Percentiles rank a stretch among this genome's conserved stretches.
These are phyloP conservation scores for Annulohypoxylon nitens DNA, from an alignment of 495 filamentous ascomycete species.

Conservation along the genomic window DNA sequence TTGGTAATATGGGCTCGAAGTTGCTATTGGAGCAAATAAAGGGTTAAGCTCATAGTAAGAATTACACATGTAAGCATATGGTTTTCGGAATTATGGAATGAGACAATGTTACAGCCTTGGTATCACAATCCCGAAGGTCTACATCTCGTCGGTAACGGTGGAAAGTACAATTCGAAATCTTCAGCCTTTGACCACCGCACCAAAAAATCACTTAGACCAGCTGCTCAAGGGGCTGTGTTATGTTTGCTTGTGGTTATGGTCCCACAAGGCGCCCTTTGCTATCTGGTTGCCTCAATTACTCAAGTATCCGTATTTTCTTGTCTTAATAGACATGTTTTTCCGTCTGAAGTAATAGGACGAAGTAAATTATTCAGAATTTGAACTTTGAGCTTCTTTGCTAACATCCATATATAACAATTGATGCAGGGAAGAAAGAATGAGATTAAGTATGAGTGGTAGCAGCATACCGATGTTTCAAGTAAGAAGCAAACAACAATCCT, in stretches of 20 bases:
- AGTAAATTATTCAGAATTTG: not conserved
- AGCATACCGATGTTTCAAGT: not conserved
- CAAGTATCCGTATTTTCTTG: not conserved
- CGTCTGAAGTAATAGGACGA: not conserved
- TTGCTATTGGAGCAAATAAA: conserved; percentile 65
- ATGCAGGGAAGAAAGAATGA: not conserved
- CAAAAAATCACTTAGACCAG: not conserved
- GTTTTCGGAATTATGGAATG: conserved; percentile 14
- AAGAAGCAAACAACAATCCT: not conserved
- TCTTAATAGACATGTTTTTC: not conserved
- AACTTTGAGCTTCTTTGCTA: not conserved
- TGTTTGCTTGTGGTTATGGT: not conserved
- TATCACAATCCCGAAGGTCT: not conserved
- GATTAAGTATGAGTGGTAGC: not conserved
- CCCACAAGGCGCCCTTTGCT: not conserved
- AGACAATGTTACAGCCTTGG: conserved; percentile 14
- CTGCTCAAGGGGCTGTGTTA: not conserved
- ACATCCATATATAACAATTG: not conserved
- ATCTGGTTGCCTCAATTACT: not conserved
- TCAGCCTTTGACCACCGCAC: not conserved
- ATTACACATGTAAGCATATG: conserved; percentile 1
- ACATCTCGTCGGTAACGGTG: not conserved
- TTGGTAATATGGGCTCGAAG: conserved; percentile 68
- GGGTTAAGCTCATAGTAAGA: conserved; percentile 10
- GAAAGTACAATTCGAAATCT: not conserved